Percentiles rank a stretch among this genome's conserved stretches.
Evolutionary conservation across 805 yeast species (phyloP).

Genomic region (Candida xyloterini): DNA sequence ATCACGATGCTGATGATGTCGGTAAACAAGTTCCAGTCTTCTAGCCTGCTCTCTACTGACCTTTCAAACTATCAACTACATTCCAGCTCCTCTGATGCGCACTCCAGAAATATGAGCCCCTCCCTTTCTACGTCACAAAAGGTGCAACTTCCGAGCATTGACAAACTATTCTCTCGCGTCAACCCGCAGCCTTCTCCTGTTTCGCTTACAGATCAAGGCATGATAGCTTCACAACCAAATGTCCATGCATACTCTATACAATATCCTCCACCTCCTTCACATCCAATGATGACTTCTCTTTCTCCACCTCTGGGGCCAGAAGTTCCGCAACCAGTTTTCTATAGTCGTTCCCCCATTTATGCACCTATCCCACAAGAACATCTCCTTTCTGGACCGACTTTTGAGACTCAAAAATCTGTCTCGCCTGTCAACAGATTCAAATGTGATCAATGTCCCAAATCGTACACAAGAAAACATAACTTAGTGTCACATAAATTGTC

Average conservation of each 20-base stretch:
- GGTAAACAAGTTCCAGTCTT: conserved; percentile 5
- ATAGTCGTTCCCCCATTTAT: not conserved
- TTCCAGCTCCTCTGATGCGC: not conserved
- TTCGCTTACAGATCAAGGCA: not conserved
- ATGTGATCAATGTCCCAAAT: conserved; percentile 26
- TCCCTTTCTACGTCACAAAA: conserved; percentile 3
- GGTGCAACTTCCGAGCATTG: conserved; percentile 23
- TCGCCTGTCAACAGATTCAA: conserved; percentile 18
- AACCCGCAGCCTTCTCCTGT: conserved; percentile 4
- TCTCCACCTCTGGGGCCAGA: not conserved
- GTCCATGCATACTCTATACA: not conserved
- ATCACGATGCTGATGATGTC: conserved; percentile 14
- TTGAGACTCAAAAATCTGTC: not conserved
- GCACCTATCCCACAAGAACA: conserved; percentile 1
- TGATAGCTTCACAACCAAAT: too few relatives aligned
- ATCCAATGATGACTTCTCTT: not conserved
- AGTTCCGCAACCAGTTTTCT: not conserved
- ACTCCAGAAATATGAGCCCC: not conserved
- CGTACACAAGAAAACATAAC: conserved; percentile 30
- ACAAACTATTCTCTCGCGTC: conserved; percentile 19
- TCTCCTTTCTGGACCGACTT: conserved; percentile 1
- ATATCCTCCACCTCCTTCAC: not conserved
- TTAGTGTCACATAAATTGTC: conserved; percentile 27
- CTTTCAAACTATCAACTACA: conserved; percentile 11
- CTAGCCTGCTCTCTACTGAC: conserved; percentile 9